These are phyloP conservation scores for Globisporangium spinosum DNA, from an alignment of 352 stramenopile genomes.

Conservation along the genomic window DNA sequence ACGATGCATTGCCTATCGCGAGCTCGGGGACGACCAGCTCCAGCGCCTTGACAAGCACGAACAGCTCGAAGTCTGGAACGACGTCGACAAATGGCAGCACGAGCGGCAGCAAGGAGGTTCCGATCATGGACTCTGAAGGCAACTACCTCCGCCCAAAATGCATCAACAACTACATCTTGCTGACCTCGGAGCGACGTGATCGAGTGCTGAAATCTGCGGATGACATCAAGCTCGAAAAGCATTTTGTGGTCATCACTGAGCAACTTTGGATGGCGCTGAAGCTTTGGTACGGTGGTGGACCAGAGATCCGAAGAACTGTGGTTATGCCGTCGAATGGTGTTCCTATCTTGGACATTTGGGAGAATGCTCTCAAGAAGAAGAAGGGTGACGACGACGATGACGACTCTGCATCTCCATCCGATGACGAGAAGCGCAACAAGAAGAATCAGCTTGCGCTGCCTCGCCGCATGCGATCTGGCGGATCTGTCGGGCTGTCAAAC, in stretches of 20 bases:
- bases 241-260: constrained; percentile 86
- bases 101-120: constrained; percentile 43
- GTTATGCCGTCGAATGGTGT: constrained; percentile 57
- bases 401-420: constrained; percentile 35
- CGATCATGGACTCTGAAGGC: constrained; percentile 75
- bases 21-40: constrained; percentile 21
- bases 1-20: constrained; percentile 37
- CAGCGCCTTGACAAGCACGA: constrained; percentile 16
- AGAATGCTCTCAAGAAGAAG: constrained; percentile 60
- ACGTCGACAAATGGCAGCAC: constrained; percentile 30
- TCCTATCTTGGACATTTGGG: constrained; percentile 77
- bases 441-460: constrained; percentile 60
- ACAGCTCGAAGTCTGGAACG: constrained; percentile 11
- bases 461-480: constrained; percentile 71
- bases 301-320: constrained; percentile 83
- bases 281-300: constrained; percentile 90
- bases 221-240: constrained; percentile 72
- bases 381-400: constrained; percentile 52
- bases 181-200: constrained; percentile 68
- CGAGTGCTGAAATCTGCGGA: constrained; percentile 65
- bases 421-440: constrained; percentile 49
- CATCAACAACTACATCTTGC: constrained; percentile 77
- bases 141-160: constrained; percentile 80
- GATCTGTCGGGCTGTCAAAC: constrained; percentile 83
- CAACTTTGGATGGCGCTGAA: constrained; percentile 89